Percentiles rank a stretch among this genome's conserved stretches.
Conservation (phyloP, 164 flowering plant genomes). For the Piper longum region DNA sequence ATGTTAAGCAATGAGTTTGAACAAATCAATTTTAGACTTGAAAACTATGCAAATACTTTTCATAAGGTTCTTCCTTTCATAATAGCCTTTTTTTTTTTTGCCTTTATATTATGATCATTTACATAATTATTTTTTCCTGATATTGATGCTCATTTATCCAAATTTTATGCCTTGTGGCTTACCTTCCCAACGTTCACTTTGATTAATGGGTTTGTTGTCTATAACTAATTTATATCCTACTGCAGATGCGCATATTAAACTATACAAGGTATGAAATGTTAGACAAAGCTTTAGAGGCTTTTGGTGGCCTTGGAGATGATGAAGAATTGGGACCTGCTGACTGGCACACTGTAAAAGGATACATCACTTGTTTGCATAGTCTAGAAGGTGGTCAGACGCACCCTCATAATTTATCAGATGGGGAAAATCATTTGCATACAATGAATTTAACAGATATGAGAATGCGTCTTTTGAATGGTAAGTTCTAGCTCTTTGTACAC, state of each 20-base stretch:
- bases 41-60: too few relatives aligned
- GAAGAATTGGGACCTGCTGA: constrained; percentile 95
- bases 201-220: neutral
- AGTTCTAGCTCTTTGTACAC: constrained; percentile 2
- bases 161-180: too few relatives aligned
- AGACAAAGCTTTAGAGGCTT: constrained; percentile 77
- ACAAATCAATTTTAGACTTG: too few relatives aligned
- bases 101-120: too few relatives aligned
- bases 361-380: constrained; percentile 52
- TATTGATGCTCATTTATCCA: too few relatives aligned
- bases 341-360: constrained; percentile 81
- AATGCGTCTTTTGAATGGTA: constrained; percentile 74
- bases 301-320: constrained; percentile 91
- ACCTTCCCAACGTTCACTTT: too few relatives aligned
- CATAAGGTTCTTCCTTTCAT: too few relatives aligned
- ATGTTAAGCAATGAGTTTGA: too few relatives aligned
- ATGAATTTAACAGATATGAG: constrained; percentile 67
- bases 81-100: too few relatives aligned
- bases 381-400: constrained; percentile 42
- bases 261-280: constrained; percentile 81
- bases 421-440: constrained; percentile 25
- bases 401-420: constrained; percentile 44
- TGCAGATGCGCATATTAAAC: constrained; percentile 64
- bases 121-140: too few relatives aligned
- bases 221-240: constrained; percentile 3